Base-by-base conservation (phyloP, 768 basidiomycete species). In the Xanthoconium purpureum region DNA sequence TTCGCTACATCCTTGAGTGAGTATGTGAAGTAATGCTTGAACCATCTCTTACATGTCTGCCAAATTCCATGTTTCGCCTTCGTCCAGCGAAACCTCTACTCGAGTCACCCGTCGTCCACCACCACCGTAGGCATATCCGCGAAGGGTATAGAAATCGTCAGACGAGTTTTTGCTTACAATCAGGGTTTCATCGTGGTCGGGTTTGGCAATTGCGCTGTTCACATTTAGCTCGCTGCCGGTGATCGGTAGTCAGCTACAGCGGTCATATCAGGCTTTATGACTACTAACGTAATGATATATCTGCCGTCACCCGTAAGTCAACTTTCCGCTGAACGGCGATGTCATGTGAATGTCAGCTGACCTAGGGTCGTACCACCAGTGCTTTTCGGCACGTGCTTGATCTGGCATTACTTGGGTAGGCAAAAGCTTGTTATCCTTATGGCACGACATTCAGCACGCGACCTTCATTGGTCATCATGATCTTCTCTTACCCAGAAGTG, bases 61-160 rank as follows among this genome's bases (percentile, higher is more conserved):
- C 15, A 83, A 68, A 9, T 46, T 56, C 84, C 84, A 86, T 2
- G 73, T 73, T 17, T 54, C 54, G 2, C 83, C 84, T 24, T 80
- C 76, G 57, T 86, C 82, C 9, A 81, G 60, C 8, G 82, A 81
- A 39, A 85, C 51, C 57, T 87, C 84, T 29, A 85, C 80, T 15
- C 84, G 75, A 5, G 77, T 79, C 18, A 87, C 73, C 17, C 84
- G 74, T 9, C 81, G 74, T 5, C 84, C 84, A 7, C 84, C 84
- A 12, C 85, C 85, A 28, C 77, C 73, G 63, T 87, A 87, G 3
- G 84, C 84, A 52, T 85, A 87, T 6, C 85, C 85, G 50, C 74
- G 70, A 38, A 82, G 42, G 5, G 64, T 63, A 62, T 84, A 85
- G 29, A 38, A 14, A 15, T 46, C 46, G 44, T 56, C 40, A n/a